Evolutionary conservation across 2,329 filamentous ascomycete genomes (phyloP).

Genomic region (Cladosporium sp.): DNA sequence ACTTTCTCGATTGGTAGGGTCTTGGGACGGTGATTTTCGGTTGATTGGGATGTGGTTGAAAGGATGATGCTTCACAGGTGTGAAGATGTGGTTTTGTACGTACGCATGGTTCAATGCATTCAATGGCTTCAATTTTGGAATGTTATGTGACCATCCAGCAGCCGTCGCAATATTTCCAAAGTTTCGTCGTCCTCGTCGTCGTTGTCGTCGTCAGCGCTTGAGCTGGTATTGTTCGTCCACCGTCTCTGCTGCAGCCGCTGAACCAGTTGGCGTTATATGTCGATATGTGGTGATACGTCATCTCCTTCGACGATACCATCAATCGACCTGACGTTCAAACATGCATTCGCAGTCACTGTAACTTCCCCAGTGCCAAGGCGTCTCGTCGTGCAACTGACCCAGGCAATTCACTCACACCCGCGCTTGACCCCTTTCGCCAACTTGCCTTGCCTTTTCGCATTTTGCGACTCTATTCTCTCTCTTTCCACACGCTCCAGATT

Average conservation of each 20-base stretch:
- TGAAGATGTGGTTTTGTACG: not conserved
- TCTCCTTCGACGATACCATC: not conserved
- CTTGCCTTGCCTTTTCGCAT: not conserved
- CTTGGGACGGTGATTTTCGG: not conserved
- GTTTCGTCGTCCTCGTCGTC: no score
- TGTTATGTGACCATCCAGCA: no score
- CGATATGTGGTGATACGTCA: no score
- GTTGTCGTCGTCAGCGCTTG: not conserved
- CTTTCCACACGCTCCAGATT: not conserved
- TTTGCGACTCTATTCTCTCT: not conserved
- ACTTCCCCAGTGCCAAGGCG: not conserved
- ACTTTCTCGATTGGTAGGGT: not conserved
- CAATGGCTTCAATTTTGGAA: no score
- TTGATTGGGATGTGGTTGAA: not conserved
- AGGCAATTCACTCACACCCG: not conserved
- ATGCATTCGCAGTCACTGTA: not conserved
- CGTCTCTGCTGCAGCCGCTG: not conserved
- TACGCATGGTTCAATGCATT: not conserved
- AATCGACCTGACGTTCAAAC: rapidly evolving
- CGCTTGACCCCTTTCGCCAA: not conserved
- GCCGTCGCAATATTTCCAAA: no score
- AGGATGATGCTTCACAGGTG: not conserved
- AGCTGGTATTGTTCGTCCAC: not conserved
- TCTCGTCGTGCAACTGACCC: not conserved
- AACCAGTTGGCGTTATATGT: not conserved